Evolutionary conservation across 2,329 filamentous ascomycete genomes (phyloP).

Genomic region (Leptographium galeiforme): DNA sequence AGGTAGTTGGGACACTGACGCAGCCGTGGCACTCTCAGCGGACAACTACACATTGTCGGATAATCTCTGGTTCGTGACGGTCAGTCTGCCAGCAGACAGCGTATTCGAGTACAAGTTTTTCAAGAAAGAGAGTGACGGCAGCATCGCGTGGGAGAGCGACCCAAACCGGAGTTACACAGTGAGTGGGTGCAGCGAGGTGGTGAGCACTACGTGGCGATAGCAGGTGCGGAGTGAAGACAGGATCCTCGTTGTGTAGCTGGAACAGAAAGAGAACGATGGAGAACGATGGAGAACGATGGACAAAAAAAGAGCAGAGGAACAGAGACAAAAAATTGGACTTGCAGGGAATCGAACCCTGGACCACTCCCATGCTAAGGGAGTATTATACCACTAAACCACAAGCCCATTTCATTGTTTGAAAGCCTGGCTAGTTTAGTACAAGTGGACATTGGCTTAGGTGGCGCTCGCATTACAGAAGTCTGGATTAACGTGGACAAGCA

Average conservation of each 20-base stretch:
- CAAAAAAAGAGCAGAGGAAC: no score
- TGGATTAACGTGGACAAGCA: no score
- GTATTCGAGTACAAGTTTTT: slow-evolving; percentile 46
- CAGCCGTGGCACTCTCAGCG: slow-evolving; percentile 39
- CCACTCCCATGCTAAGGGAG: slow-evolving; percentile 5
- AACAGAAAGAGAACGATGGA: no score
- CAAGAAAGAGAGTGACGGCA: slow-evolving; percentile 38
- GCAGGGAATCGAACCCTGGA: slow-evolving; percentile 6
- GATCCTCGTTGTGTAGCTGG: no score
- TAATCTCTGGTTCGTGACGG: slow-evolving; percentile 45
- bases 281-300: no score
- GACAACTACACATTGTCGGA: slow-evolving; percentile 41
- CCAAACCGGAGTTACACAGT: slow-evolving; percentile 30
- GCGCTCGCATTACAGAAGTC: no score
- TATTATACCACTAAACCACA: slow-evolving; percentile 7
- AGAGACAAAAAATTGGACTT: slow-evolving; percentile 1
- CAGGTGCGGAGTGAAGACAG: no score
- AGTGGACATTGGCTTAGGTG: no score
- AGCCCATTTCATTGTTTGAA: background rate
- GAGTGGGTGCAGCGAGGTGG: background rate
- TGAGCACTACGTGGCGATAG: background rate
- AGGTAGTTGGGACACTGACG: slow-evolving; percentile 45
- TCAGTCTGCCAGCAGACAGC: slow-evolving; percentile 41
- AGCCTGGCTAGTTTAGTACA: no score
- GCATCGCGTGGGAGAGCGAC: slow-evolving; percentile 51